Base-by-base conservation (phyloP, 192 early-diverging fungal genomes). In the Backusella liffmaniae region DNA sequence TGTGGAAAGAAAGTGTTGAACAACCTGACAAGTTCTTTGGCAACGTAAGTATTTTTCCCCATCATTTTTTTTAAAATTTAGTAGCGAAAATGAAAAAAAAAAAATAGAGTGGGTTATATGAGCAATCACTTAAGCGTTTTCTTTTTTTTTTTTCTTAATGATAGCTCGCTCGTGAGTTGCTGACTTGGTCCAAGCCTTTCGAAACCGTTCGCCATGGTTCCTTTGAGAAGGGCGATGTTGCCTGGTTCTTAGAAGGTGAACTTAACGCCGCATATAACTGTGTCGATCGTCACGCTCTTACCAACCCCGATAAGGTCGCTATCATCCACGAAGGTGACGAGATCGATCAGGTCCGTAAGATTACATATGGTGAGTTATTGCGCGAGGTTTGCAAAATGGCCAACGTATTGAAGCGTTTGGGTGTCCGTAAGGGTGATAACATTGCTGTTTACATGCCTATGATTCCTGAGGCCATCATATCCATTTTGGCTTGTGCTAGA, bases 401-500 rank as follows among this genome's bases (percentile, higher is more conserved):
- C 74, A 96, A 96, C 77, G 91, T 92, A 2, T 86, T 99, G 51
- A 90, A 88, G 80, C 88, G 91, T 77, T 89, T 90, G 56, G 95
- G 96, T 16, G 86, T 98, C 73, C 85, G 88, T 70, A 97, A 97
- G 88, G 97, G 97, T 67, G 95, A 98, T 82, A 93, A 90, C 12
- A 96, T 98, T 32, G 95, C 94, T 46, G 96, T 98, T 80, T 98
- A 98, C 85, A 94, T 98, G 94, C 97, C 96, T 56, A 97, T 97
- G 95, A 90, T 96, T 34, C 97, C 97, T 53, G 96, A 97, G 83
- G 96, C 97, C 23, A 88, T 91, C 9, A 86, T 95, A 44, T 90
- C 96, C 13, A 94, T 98, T 90, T 87, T 98, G 30, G 97, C 97
- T 42, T 97, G 96, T 80, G 95, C 97, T 15, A 87, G 96, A 37